phyloP scores from a whole-genome alignment of 495 filamentous ascomycete genomes.

The Podospora bellae-mahoneyi region DNA sequence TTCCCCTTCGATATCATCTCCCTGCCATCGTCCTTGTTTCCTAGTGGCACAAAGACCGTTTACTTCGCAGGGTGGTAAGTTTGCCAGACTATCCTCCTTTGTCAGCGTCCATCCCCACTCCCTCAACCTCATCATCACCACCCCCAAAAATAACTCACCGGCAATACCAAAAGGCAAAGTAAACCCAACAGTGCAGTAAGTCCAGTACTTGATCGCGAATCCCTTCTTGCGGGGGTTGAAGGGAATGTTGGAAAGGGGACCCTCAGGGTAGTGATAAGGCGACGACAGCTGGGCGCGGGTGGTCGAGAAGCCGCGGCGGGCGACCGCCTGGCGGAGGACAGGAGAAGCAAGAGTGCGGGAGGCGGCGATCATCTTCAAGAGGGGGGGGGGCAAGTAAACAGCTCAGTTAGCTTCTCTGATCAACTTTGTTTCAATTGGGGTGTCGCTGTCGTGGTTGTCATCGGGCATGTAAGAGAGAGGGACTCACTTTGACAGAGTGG shows the following conservation, averaged over 20 bases:
- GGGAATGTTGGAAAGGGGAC: slow-evolving; percentile 87
- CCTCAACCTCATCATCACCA: background rate
- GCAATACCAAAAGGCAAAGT: slow-evolving; percentile 75
- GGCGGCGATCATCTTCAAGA: slow-evolving; percentile 74
- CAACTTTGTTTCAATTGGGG: slow-evolving; percentile 7
- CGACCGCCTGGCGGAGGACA: slow-evolving; percentile 52
- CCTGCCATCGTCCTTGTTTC: background rate
- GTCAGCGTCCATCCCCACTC: slow-evolving; percentile 5
- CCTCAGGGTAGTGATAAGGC: slow-evolving; percentile 98
- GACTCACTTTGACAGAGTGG: slow-evolving; percentile 13
- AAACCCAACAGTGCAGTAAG: slow-evolving; percentile 75
- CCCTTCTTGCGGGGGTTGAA: slow-evolving; percentile 90
- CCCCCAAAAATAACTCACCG: slow-evolving; percentile 53
- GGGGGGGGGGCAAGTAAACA: background rate
- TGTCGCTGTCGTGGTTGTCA: background rate
- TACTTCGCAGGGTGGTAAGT: slow-evolving; percentile 61
- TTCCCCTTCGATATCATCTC: background rate
- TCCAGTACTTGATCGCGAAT: slow-evolving; percentile 81
- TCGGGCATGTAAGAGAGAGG: background rate
- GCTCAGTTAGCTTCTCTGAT: background rate
- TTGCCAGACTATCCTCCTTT: slow-evolving; percentile 68
- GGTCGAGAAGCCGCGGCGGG: slow-evolving; percentile 91
- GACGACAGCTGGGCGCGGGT: slow-evolving; percentile 81
- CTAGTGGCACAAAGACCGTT: background rate
- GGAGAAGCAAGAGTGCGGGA: slow-evolving; percentile 62